Evolutionary conservation across 2,329 filamentous ascomycete genomes (phyloP).

Genomic region (Falciphora oryzae): DNA sequence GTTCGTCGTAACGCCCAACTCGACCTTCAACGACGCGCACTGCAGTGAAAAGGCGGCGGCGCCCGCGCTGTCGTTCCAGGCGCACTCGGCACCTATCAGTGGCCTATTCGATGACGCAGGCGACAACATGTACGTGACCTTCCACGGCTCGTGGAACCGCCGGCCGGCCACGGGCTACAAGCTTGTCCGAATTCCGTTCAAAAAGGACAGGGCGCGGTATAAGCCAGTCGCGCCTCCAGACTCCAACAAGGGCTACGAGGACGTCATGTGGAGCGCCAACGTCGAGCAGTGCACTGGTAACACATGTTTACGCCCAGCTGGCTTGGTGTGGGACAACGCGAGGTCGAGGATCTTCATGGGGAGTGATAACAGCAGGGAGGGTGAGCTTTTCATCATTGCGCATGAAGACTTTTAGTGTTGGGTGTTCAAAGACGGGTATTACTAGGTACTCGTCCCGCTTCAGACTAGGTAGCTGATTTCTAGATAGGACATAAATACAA

Average conservation of each 20-base stretch:
- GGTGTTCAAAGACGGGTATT: too few relatives aligned
- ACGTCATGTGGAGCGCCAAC: constrained; percentile 10
- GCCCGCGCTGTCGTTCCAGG: constrained; percentile 13
- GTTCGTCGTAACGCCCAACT: constrained; percentile 15
- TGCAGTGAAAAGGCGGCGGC: constrained; percentile 12
- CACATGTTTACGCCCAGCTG: constrained; percentile 12
- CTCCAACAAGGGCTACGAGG: constrained; percentile 11
- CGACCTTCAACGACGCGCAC: constrained; percentile 12
- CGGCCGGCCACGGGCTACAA: constrained; percentile 14
- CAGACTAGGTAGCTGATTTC: too few relatives aligned
- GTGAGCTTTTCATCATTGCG: constrained; percentile 14
- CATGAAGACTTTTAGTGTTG: background rate
- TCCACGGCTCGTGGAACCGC: constrained; percentile 15
- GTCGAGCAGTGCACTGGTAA: constrained; percentile 3
- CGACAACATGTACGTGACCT: constrained; percentile 14
- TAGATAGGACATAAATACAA: too few relatives aligned
- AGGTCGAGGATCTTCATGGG: constrained; percentile 12
- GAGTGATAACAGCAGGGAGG: constrained; percentile 15
- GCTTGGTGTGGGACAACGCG: constrained; percentile 13
- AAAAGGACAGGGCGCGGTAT: constrained; percentile 7
- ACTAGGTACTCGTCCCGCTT: too few relatives aligned
- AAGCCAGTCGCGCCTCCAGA: constrained; percentile 11
- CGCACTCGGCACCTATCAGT: constrained; percentile 14
- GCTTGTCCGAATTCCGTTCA: constrained; percentile 13
- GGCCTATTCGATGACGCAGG: constrained; percentile 12